Percentiles rank a stretch among this genome's conserved stretches.
These are phyloP conservation scores for Wickerhamiella brachini DNA, from an alignment of 805 yeast genomes.

Conservation along the genomic window DNA sequence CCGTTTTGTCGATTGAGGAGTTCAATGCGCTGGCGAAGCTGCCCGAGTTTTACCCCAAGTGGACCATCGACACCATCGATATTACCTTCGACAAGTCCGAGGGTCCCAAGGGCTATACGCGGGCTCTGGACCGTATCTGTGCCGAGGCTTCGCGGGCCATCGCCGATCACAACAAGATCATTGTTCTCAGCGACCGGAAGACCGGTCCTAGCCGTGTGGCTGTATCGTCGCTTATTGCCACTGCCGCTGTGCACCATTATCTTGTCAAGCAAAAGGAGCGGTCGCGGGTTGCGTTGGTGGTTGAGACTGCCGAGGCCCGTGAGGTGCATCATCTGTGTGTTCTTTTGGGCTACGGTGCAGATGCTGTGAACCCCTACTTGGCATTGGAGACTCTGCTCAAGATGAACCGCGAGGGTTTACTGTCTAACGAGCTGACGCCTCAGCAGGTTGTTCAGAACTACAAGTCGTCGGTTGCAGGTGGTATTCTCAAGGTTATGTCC, in stretches of 20 bases:
- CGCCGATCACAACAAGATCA: constrained; percentile 55
- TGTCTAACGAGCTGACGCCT: constrained; percentile 36
- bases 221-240: constrained; percentile 78
- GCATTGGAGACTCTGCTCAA: constrained; percentile 79
- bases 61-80: constrained; percentile 75
- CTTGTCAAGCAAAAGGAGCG: constrained; percentile 92
- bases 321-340: constrained; percentile 96
- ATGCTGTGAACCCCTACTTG: constrained; percentile 86
- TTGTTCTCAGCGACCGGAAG: constrained; percentile 61
- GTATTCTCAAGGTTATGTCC: constrained; percentile 93
- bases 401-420: constrained; percentile 67
- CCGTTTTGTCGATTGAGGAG: constrained; percentile 63
- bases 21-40: constrained; percentile 63
- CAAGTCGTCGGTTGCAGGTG: constrained; percentile 74
- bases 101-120: constrained; percentile 75
- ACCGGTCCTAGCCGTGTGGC: constrained; percentile 54
- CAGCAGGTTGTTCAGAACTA: constrained; percentile 60
- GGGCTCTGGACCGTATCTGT: constrained; percentile 76
- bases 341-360: constrained; percentile 93
- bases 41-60: constrained; percentile 62
- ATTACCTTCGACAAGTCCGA: constrained; percentile 75
- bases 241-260: constrained; percentile 95
- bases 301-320: constrained; percentile 94
- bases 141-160: constrained; percentile 78
- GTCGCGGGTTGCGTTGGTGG: constrained; percentile 79